Percentiles rank a stretch among this genome's conserved stretches.
phyloP scores from a whole-genome alignment of 306 rosid genomes.

The Urtica urens region DNA sequence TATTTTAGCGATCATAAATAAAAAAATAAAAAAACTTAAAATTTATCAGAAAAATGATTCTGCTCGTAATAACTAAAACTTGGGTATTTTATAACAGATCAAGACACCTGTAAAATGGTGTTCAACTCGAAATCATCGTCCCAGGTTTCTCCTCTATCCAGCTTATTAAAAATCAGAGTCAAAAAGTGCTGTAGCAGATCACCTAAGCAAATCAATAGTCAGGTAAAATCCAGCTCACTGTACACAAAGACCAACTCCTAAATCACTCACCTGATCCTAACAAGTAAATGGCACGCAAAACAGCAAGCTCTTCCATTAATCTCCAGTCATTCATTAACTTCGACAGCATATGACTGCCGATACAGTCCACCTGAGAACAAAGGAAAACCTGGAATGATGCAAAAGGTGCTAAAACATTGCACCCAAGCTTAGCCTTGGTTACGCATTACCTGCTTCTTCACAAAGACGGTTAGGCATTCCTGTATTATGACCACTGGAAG shows the following conservation, averaged over 20 bases:
- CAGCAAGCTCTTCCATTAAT: slow-evolving; percentile 93
- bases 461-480: slow-evolving; percentile 63
- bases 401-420: slow-evolving; percentile 9
- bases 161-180: slow-evolving; percentile 73
- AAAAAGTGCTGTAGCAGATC: slow-evolving; percentile 92
- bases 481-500: slow-evolving; percentile 76
- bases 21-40: not conserved
- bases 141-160: slow-evolving; percentile 91
- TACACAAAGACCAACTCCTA: not conserved
- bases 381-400: slow-evolving; percentile 11
- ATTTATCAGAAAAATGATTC: not conserved
- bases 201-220: slow-evolving; percentile 41
- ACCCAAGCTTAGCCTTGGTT: slow-evolving; percentile 9
- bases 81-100: slow-evolving; percentile 10
- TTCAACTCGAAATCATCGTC: slow-evolving; percentile 95
- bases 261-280: slow-evolving; percentile 83
- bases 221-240: slow-evolving; percentile 12
- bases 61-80: not conserved
- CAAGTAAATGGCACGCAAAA: slow-evolving; percentile 85
- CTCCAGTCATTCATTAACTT: slow-evolving; percentile 95
- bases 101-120: slow-evolving; percentile 71
- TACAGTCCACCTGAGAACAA: slow-evolving; percentile 57
- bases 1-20: not conserved
- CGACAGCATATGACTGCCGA: slow-evolving; percentile 66
- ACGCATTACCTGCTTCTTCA: slow-evolving; percentile 65